phyloP scores from a whole-genome alignment of 1,139 yeast species.

The Diutina ranongensis region DNA sequence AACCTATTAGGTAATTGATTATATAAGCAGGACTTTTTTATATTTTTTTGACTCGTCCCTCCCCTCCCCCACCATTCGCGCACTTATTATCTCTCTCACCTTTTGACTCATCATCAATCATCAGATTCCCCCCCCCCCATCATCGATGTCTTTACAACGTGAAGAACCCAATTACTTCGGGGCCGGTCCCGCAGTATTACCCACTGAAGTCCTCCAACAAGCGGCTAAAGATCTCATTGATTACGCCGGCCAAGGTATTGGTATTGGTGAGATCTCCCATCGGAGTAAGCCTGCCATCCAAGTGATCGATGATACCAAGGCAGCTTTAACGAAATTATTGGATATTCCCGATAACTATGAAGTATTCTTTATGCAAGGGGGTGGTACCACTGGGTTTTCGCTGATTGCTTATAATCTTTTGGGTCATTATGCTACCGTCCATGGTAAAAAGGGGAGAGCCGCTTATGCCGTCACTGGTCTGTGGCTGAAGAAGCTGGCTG shows the following conservation, averaged over 20 bases:
- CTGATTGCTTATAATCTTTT: conserved; percentile 73
- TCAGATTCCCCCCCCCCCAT: background rate
- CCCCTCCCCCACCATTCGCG: background rate
- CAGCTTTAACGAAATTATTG: conserved; percentile 48
- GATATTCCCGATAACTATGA: conserved; percentile 85
- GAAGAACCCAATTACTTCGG: conserved; percentile 75
- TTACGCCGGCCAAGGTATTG: conserved; percentile 60
- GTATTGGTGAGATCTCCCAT: conserved; percentile 92
- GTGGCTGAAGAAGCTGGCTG: conserved; percentile 83
- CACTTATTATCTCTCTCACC: no score
- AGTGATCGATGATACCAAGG: conserved; percentile 70
- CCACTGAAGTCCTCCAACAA: conserved; percentile 71
- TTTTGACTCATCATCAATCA: no score
- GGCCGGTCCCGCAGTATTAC: conserved; percentile 94
- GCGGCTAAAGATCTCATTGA: conserved; percentile 76
- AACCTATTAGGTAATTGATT: no score
- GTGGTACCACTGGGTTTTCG: conserved; percentile 94
- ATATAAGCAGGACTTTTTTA: no score
- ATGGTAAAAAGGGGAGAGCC: conserved; percentile 65
- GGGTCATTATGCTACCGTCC: conserved; percentile 59
- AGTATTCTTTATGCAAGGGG: conserved; percentile 91
- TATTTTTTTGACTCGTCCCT: background rate
- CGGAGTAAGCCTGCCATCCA: conserved; percentile 75
- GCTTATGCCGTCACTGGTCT: conserved; percentile 87
- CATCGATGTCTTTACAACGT: background rate